Evolutionary conservation across 2,329 filamentous ascomycete species (phyloP).

Genomic region (Monosporascus cannonballus): DNA sequence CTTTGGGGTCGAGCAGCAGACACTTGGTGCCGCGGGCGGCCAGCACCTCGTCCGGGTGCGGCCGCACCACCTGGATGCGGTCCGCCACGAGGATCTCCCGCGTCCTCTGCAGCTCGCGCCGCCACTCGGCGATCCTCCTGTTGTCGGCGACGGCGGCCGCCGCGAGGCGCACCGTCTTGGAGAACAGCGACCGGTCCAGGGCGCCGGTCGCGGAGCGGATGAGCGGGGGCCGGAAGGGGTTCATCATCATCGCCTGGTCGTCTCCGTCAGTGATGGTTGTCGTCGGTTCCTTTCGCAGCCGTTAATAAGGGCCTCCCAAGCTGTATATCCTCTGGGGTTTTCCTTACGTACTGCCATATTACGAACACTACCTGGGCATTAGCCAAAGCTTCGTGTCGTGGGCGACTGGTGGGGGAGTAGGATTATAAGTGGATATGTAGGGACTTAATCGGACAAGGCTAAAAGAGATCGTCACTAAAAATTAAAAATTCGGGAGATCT

Average conservation of each 20-base stretch:
- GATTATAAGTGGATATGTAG: background rate
- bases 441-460: background rate
- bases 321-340: background rate
- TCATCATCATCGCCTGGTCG: slow-evolving; percentile 41
- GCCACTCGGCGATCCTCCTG: slow-evolving; percentile 66
- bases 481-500: background rate
- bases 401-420: background rate
- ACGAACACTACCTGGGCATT: background rate
- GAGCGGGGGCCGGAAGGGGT: slow-evolving; percentile 69
- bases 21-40: slow-evolving; percentile 54
- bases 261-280: slow-evolving; percentile 20
- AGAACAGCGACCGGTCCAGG: slow-evolving; percentile 80
- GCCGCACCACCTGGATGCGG: slow-evolving; percentile 55
- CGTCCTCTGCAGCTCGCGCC: slow-evolving; percentile 58
- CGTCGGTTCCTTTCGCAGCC: slow-evolving; percentile 8
- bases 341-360: background rate
- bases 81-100: slow-evolving; percentile 61
- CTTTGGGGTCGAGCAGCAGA: slow-evolving; percentile 50
- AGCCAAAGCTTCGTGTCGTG: background rate
- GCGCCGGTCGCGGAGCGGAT: slow-evolving; percentile 66
- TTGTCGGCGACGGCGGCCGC: slow-evolving; percentile 73
- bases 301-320: background rate
- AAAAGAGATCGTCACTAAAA: background rate
- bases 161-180: slow-evolving; percentile 66
- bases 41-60: slow-evolving; percentile 53